Percentiles rank a stretch among this genome's conserved stretches.
These are phyloP conservation scores for Lasiodiplodia sp. DNA, from an alignment of 2,329 filamentous ascomycete species.

Conservation along the genomic window DNA sequence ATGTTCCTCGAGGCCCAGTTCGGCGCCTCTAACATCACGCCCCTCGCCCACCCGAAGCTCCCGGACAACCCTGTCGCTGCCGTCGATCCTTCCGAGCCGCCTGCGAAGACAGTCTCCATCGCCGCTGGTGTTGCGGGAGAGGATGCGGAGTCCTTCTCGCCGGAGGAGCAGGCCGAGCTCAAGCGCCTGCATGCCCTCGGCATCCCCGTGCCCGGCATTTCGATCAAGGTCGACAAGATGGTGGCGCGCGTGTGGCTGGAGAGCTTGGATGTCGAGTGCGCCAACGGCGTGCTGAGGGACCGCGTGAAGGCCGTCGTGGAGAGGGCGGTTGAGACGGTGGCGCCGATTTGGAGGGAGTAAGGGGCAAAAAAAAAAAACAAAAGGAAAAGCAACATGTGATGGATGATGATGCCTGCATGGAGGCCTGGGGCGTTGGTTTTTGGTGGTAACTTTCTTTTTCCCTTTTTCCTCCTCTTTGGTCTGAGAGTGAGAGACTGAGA, in stretches of 20 bases:
- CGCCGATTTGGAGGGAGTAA: slow-evolving; percentile 65
- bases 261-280: slow-evolving; percentile 86
- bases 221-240: slow-evolving; percentile 87
- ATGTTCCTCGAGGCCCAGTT: slow-evolving; percentile 99
- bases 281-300: slow-evolving; percentile 78
- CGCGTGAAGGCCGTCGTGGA: slow-evolving; percentile 90
- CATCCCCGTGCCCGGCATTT: slow-evolving; percentile 88
- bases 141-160: slow-evolving; percentile 33
- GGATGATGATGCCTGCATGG: not conserved
- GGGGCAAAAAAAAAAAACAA: not conserved
- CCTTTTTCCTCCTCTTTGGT: not conserved
- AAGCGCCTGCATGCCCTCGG: slow-evolving; percentile 81
- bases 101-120: slow-evolving; percentile 37
- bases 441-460: too few species aligned
- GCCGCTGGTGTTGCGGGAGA: slow-evolving; percentile 32
- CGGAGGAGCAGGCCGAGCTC: slow-evolving; percentile 63
- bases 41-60: slow-evolving; percentile 72
- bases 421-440: too few species aligned
- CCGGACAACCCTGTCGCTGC: slow-evolving; percentile 35
- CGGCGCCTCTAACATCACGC: slow-evolving; percentile 75
- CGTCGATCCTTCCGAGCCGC: slow-evolving; percentile 34
- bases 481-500: not conserved
- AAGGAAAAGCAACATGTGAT: not conserved
- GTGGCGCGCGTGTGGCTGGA: slow-evolving; percentile 91
- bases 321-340: slow-evolving; percentile 84